Base-by-base conservation (phyloP, 2,329 filamentous ascomycete species). In the Diaporthe sp. region DNA sequence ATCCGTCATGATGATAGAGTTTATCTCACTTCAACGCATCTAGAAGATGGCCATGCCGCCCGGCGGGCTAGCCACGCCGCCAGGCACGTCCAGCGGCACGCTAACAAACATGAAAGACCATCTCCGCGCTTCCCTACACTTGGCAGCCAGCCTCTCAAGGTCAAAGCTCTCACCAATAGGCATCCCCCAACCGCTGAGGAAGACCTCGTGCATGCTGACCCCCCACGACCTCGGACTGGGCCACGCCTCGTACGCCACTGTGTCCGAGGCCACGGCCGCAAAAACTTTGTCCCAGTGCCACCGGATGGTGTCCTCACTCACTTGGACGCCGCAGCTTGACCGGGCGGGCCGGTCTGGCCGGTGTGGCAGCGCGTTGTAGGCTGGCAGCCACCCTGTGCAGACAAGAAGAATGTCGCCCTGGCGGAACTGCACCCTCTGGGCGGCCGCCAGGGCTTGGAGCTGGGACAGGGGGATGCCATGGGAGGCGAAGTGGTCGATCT, bases 271-370 rank as follows among this genome's bases (percentile, higher is more conserved):
- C 1, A 93, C 92, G 0, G 90, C 91, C 0, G 92, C 87, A 78
- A 95, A 94, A 65, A 92, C 91, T 78, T 88, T 90, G 79, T 94
- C 91, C 85, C 94, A 93, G 75, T 94, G 78, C 92, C 92, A 94
- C 71, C 90, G 72, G 19, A 74, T 53, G 6, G 39, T 37, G 13
- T 60, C 62, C n/a, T 34, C 49, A 6, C 62, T 57, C 19, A 62
- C 42, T 28, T 74, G 62, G 31, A 74, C 53, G 12, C 72, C 72
- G 39, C 68, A 67, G 31, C 44, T 71, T 4, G 57, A 65, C 4
- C 49, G 17, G 31, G 31, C 49, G 13, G 51, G 51, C 28, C 72
- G 44, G 22, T 73, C 22, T 6, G 72, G 58, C 22, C n/a, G n/a
- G n/a, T n/a, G n/a, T n/a, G 44, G 34, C 2, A 73, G 60, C 6